These are phyloP conservation scores for Trichoderma polysporum DNA, from an alignment of 2,329 filamentous ascomycete species.

Conservation along the genomic window DNA sequence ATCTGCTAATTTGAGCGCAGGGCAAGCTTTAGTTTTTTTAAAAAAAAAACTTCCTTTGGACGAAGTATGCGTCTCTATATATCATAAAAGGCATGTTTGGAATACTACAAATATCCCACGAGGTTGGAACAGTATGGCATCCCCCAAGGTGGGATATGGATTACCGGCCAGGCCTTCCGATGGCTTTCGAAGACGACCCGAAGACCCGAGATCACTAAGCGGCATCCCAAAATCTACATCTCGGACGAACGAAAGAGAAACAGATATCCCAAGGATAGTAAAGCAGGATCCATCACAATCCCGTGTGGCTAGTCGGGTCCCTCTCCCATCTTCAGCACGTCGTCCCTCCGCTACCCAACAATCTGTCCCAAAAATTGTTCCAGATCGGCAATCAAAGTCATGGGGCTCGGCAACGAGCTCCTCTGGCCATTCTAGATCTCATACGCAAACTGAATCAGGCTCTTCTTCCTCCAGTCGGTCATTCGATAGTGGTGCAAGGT, in stretches of 20 bases:
- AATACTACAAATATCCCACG: conserved; percentile 25
- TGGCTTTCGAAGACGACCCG: conserved; percentile 32
- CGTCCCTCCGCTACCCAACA: conserved; percentile 30
- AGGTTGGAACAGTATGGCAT: conserved; percentile 44
- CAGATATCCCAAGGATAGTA: conserved; percentile 23
- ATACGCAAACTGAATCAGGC: conserved; percentile 35
- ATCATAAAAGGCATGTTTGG: conserved; percentile 25
- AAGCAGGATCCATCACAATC: conserved; percentile 24
- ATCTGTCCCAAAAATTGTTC: conserved; percentile 22
- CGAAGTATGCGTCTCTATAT: conserved; percentile 15
- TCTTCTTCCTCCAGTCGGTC: conserved; percentile 38
- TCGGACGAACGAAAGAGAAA: conserved; percentile 26
- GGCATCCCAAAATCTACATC: conserved; percentile 28
- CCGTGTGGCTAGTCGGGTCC: conserved; percentile 26
- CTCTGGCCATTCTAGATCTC: conserved; percentile 34
- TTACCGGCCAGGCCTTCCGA: conserved; percentile 43
- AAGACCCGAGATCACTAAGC: conserved; percentile 26
- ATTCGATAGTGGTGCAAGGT: conserved; percentile 33
- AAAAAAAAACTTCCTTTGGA: neutral
- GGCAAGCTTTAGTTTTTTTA: neutral
- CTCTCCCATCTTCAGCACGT: conserved; percentile 27
- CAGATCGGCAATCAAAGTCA: conserved; percentile 45
- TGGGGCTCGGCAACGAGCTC: conserved; percentile 40
- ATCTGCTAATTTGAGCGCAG: conserved; percentile 11
- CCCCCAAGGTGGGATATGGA: conserved; percentile 42